Evolutionary conservation across 176 grass and related monocot species (phyloP).

Genomic region (Carex myosuroides): DNA sequence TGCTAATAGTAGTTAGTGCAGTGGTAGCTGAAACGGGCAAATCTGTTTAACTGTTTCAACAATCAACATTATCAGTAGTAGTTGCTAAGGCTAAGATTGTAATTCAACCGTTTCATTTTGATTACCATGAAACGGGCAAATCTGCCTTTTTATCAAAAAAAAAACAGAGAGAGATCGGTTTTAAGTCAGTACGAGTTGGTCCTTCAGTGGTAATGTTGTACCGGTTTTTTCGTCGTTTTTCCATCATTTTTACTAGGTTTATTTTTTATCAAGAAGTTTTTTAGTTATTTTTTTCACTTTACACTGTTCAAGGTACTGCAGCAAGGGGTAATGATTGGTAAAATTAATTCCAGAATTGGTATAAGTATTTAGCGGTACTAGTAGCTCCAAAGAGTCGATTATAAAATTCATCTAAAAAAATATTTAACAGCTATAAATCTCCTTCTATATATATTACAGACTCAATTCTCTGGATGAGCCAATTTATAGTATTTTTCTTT

Average conservation of each 20-base stretch:
- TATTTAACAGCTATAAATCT: background rate
- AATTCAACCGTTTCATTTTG: too few species aligned
- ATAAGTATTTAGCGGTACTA: background rate
- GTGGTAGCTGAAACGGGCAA: too few species aligned
- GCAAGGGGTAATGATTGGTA: background rate
- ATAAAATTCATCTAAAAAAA: background rate
- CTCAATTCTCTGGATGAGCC: background rate
- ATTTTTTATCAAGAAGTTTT: background rate
- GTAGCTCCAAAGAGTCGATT: background rate
- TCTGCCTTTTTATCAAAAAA: too few species aligned
- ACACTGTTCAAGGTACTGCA: background rate
- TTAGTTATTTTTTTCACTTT: background rate
- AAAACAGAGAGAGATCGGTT: too few species aligned
- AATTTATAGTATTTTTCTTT: background rate
- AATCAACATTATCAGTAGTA: too few species aligned
- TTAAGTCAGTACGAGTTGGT: background rate
- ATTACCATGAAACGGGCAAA: too few species aligned
- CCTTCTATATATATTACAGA: background rate
- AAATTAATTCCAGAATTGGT: background rate
- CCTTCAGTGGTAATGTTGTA: background rate
- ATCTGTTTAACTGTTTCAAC: too few species aligned
- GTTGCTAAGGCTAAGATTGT: too few species aligned
- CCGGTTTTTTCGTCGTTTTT: background rate
- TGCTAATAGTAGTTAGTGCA: too few species aligned
- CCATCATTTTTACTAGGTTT: background rate